Evolutionary conservation across 23 red algal genomes (phyloP).

Genomic region (Gracilaria caudata): DNA sequence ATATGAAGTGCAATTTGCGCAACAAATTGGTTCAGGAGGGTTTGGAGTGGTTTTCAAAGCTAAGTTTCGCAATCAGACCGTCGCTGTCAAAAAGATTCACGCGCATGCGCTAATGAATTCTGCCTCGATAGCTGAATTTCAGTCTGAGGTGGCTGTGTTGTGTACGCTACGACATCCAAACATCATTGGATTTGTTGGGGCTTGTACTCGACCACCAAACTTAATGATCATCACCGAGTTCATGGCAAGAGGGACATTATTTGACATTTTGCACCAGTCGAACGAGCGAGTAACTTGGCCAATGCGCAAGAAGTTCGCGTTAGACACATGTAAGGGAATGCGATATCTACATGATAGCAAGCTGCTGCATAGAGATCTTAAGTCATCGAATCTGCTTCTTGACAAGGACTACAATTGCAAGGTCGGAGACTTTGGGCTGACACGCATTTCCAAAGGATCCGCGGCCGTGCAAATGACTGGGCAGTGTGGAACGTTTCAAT

Average conservation of each 20-base stretch:
- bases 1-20: slow-evolving; percentile 68
- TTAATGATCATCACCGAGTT: slow-evolving; percentile 99
- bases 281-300: slow-evolving; percentile 72
- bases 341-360: slow-evolving; percentile 90
- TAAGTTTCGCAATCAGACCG: slow-evolving; percentile 62
- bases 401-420: slow-evolving; percentile 83
- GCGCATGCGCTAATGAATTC: slow-evolving; percentile 73
- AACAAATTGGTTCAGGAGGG: slow-evolving; percentile 73
- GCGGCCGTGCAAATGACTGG: slow-evolving; percentile 90
- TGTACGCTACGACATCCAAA: slow-evolving; percentile 87
- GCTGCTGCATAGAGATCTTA: slow-evolving; percentile 93
- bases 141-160: slow-evolving; percentile 91
- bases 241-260: slow-evolving; percentile 88
- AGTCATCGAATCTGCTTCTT: slow-evolving; percentile 89
- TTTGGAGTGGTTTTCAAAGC: slow-evolving; percentile 78
- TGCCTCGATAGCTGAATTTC: slow-evolving; percentile 82
- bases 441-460: slow-evolving; percentile 66
- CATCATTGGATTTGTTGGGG: slow-evolving; percentile 89
- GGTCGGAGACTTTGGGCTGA: slow-evolving; percentile 95
- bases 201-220: slow-evolving; percentile 79
- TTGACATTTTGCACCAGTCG: slow-evolving; percentile 87
- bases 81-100: slow-evolving; percentile 92
- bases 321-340: slow-evolving; percentile 91
- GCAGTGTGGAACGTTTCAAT: slow-evolving; percentile 98
- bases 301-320: slow-evolving; percentile 71